phyloP scores from a whole-genome alignment of 148 eudicot genomes.

The Chenopodium suecicum region DNA sequence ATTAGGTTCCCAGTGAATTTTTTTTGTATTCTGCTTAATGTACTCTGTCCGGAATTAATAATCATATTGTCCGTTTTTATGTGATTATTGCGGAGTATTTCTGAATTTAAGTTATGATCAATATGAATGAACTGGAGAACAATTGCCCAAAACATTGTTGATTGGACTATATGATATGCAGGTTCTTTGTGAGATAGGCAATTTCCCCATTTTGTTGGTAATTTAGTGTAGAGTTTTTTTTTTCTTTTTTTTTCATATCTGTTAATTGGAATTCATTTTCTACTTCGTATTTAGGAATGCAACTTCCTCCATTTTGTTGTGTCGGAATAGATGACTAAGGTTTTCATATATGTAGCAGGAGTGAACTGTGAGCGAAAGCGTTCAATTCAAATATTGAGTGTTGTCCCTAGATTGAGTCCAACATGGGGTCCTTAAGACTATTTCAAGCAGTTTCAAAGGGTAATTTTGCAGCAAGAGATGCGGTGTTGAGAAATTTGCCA shows the following conservation, averaged over 20 bases:
- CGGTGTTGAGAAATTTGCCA: not conserved
- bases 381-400: not conserved
- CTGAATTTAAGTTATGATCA: too few species aligned
- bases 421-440: not conserved
- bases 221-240: not conserved
- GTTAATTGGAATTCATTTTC: not conserved
- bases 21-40: too few species aligned
- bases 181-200: too few species aligned
- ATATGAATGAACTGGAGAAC: too few species aligned
- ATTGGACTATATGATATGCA: too few species aligned
- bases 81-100: too few species aligned
- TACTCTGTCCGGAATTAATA: not conserved
- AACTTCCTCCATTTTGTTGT: not conserved
- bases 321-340: not conserved
- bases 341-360: not conserved
- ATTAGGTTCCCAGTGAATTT: too few species aligned
- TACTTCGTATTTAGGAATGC: too few species aligned
- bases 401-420: not conserved
- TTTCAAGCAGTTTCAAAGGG: constrained; percentile 1
- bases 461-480: not conserved
- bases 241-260: too few species aligned
- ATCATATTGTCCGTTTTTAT: not conserved
- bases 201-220: too few species aligned
- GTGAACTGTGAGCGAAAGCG: not conserved
- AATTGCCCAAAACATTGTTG: too few species aligned